Percentiles rank a stretch among this genome's conserved stretches.
phyloP scores from a whole-genome alignment of 148 eudicot genomes.

The Rhododendron henanense region DNA sequence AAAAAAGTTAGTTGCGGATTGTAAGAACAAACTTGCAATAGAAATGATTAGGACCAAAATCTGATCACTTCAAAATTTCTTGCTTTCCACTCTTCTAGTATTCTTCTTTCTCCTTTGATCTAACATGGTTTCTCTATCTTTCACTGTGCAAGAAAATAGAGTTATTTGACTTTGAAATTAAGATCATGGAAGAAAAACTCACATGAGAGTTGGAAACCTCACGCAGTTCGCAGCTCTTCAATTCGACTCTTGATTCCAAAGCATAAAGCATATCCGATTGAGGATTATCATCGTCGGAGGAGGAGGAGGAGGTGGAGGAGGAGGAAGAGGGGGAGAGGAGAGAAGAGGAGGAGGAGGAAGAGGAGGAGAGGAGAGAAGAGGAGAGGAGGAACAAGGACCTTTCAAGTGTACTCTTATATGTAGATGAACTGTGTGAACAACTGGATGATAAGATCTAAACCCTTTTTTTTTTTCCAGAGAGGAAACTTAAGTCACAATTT shows the following conservation, averaged over 20 bases:
- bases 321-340: conserved; percentile 1
- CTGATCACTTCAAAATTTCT: neutral
- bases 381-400: neutral
- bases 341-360: neutral
- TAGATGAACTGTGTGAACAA: conserved; percentile 4
- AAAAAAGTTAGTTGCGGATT: neutral
- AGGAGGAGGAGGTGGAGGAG: neutral
- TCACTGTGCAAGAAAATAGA: neutral
- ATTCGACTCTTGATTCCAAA: neutral
- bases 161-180: neutral
- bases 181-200: conserved; percentile 6
- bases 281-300: neutral
- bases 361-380: conserved; percentile 5
- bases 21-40: neutral
- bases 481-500: conserved; percentile 4
- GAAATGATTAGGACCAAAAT: neutral
- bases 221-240: conserved; percentile 3
- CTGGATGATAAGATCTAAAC: neutral
- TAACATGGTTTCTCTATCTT: neutral
- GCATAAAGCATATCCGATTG: neutral
- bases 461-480: neutral
- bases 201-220: conserved; percentile 3
- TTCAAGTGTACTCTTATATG: conserved; percentile 9
- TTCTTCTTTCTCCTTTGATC: neutral
- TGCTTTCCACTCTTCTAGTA: neutral